Evolutionary conservation across 1,284 basidiomycete genomes (phyloP).

Genomic region (Tylopilus orsonianus): DNA sequence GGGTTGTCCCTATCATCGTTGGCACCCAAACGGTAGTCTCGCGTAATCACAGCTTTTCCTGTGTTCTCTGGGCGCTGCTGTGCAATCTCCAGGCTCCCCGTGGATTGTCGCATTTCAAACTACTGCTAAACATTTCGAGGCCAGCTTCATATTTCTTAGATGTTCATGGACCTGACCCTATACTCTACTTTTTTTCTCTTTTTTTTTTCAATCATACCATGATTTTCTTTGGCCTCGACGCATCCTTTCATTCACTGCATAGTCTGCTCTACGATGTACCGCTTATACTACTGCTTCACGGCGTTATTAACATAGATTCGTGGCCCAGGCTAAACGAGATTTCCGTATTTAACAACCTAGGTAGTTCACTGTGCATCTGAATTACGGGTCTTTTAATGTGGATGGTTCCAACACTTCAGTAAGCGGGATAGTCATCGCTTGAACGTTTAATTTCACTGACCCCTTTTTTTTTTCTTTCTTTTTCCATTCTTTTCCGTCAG

Average conservation of each 20-base stretch:
- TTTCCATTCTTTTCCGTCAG: conserved; percentile 11
- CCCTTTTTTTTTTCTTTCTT: conserved; percentile 7
- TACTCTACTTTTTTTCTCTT: conserved; percentile 34
- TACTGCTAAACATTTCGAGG: conserved; percentile 14
- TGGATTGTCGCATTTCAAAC: conserved; percentile 13
- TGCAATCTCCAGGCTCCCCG: conserved; percentile 12
- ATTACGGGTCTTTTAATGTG: conserved; percentile 12
- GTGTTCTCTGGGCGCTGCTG: conserved; percentile 8
- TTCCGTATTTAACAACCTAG: conserved; percentile 28
- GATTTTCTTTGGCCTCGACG: conserved; percentile 12
- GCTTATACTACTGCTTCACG: conserved; percentile 20
- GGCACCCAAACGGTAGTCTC: conserved; percentile 44
- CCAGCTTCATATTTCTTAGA: conserved; percentile 23
- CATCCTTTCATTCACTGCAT: conserved; percentile 26
- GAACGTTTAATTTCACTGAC: conserved; percentile 20
- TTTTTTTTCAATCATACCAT: conserved; percentile 32
- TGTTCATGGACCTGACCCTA: conserved; percentile 22
- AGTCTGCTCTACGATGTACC: conserved; percentile 33
- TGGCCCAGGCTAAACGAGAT: conserved; percentile 20
- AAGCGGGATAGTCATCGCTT: conserved; percentile 21
- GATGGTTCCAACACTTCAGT: conserved; percentile 17
- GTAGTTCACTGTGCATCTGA: conserved; percentile 21
- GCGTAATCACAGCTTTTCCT: conserved; percentile 3
- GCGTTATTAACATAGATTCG: conserved; percentile 30
- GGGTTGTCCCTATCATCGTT: conserved; percentile 68